These are phyloP conservation scores for Fraxinus paxiana DNA, from an alignment of 305 asterid species.

Conservation along the genomic window DNA sequence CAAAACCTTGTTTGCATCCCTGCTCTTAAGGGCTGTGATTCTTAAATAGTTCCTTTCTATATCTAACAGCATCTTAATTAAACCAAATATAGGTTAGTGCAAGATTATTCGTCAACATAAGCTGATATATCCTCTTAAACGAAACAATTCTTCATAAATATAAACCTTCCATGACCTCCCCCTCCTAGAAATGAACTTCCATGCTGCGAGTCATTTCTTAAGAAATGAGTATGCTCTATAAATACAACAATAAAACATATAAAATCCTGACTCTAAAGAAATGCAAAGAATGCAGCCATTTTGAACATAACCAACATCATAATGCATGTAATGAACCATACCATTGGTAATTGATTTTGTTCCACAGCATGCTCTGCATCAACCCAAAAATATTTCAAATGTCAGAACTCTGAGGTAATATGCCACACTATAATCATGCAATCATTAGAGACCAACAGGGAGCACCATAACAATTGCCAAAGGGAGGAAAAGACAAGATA, in stretches of 20 bases:
- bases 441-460: constrained; percentile 17
- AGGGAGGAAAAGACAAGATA: constrained; percentile 12
- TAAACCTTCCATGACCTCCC: neutral
- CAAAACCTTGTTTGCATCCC: neutral
- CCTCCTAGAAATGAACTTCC: neutral
- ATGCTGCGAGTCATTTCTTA: neutral
- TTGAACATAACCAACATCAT: constrained; percentile 6
- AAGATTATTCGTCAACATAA: neutral
- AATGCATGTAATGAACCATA: constrained; percentile 30
- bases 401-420: constrained; percentile 31
- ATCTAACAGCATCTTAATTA: neutral
- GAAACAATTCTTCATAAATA: neutral
- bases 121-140: neutral
- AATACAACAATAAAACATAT: neutral
- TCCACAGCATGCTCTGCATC: constrained; percentile 52
- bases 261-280: neutral
- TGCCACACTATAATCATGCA: constrained; percentile 16
- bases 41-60: neutral
- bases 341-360: constrained; percentile 42
- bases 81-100: neutral
- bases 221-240: neutral
- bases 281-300: constrained; percentile 10
- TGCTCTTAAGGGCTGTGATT: neutral
- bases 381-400: constrained; percentile 26
- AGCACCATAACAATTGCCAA: neutral